A percentile compares a stretch with the other conserved stretches of the same genome.
Conservation (phyloP, 768 basidiomycete species). For the Hericium alpestre region DNA sequence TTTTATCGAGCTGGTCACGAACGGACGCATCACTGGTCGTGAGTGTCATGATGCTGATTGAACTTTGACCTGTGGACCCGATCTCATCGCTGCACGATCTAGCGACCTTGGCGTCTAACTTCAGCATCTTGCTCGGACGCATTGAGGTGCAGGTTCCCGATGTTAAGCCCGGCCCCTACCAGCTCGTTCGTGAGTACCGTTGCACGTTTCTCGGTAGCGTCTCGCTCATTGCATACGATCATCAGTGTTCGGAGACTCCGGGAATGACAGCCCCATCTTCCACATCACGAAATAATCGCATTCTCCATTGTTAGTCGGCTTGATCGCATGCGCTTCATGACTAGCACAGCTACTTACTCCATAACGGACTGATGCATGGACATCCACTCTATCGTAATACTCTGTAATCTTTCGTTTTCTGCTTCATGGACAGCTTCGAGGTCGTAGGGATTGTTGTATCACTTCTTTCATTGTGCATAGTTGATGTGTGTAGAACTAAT, state of each 20-base stretch:
- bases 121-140: constrained; percentile 1
- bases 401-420: too few relatives aligned
- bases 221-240: not conserved
- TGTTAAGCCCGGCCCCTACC: not conserved
- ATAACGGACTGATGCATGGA: too few relatives aligned
- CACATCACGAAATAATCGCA: constrained; percentile 10
- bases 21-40: not conserved
- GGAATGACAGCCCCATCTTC: constrained; percentile 20
- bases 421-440: too few relatives aligned
- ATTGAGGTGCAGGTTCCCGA: constrained; percentile 3
- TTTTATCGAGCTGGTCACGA: not conserved
- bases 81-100: not conserved
- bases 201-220: not conserved
- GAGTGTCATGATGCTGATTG: too few relatives aligned
- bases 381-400: too few relatives aligned
- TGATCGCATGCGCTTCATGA: too few relatives aligned
- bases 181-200: constrained; percentile 2
- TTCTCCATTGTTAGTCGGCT: too few relatives aligned
- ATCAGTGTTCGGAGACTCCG: constrained; percentile 26
- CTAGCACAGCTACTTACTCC: too few relatives aligned
- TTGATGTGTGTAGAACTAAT: not conserved
- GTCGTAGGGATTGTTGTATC: too few relatives aligned
- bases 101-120: not conserved
- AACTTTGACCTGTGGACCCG: too few relatives aligned
- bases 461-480: too few relatives aligned